Conservation (phyloP, 2,329 filamentous ascomycete species). For the Aspergillus brasiliensis region DNA sequence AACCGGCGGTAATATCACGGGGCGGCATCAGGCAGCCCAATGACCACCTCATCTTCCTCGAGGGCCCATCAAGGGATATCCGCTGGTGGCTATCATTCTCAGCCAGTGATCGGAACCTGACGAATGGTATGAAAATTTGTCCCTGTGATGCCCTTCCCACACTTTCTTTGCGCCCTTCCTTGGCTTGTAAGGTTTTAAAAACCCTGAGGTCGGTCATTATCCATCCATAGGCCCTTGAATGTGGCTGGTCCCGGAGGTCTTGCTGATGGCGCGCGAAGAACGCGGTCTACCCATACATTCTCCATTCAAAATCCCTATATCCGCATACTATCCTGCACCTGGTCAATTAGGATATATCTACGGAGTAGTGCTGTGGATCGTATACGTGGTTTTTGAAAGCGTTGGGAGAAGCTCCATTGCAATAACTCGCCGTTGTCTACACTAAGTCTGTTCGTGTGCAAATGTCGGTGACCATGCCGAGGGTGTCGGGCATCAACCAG, state of each 20-base stretch:
- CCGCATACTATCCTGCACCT: background rate
- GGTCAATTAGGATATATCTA: background rate
- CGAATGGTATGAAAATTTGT: background rate
- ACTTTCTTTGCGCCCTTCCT: background rate
- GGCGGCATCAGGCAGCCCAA: slow-evolving; percentile 4
- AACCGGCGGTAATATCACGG: slow-evolving; percentile 22
- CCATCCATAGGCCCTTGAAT: background rate
- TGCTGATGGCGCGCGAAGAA: background rate
- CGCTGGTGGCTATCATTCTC: slow-evolving; percentile 4
- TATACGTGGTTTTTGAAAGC: background rate
- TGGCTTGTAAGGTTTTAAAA: background rate
- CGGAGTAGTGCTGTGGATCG: background rate
- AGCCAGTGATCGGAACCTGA: background rate
- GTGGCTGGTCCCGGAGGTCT: background rate
- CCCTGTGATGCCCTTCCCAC: background rate
- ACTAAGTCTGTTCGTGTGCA: background rate
- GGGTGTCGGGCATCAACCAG: background rate
- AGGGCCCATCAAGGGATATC: background rate
- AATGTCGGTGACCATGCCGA: background rate
- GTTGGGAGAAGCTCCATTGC: background rate
- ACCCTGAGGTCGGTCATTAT: background rate
- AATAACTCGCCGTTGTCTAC: background rate
- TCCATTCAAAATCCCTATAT: no score
- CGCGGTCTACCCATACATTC: no score
- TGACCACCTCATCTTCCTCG: slow-evolving; percentile 2